phyloP scores from a whole-genome alignment of 1,284 basidiomycete species.

The Lignosus rhinocerotis region DNA sequence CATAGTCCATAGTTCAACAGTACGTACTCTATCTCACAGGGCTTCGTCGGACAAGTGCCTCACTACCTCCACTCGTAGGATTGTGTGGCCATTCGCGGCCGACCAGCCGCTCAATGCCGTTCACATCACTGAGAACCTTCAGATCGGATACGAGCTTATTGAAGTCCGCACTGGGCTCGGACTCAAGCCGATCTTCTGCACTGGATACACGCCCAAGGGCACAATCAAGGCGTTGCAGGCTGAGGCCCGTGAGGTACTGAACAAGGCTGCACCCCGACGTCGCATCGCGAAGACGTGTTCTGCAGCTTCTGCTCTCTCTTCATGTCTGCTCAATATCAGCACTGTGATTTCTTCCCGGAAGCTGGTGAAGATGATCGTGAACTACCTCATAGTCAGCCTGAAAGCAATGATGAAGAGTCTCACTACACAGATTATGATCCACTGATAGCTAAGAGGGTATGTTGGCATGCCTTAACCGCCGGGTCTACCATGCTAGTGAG shows the following conservation, averaged over 20 bases:
- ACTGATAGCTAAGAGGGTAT: constrained; percentile 34
- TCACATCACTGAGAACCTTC: constrained; percentile 20
- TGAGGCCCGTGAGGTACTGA: constrained; percentile 21
- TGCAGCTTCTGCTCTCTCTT: too few species aligned
- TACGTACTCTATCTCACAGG: neutral
- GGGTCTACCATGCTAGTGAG: constrained; percentile 25
- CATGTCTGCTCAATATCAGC: too few species aligned
- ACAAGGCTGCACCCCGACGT: too few species aligned
- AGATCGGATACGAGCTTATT: constrained; percentile 31
- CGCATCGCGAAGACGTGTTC: too few species aligned
- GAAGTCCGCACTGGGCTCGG: constrained; percentile 28
- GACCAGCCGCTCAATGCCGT: constrained; percentile 31
- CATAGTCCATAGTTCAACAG: too few species aligned
- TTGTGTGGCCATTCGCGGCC: constrained; percentile 27
- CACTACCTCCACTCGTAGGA: neutral
- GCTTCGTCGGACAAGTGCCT: neutral
- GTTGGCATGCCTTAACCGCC: constrained; percentile 31
- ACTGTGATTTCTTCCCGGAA: too few species aligned
- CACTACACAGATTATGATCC: too few species aligned
- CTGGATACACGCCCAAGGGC: constrained; percentile 20
- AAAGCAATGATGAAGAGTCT: too few species aligned
- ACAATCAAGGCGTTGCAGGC: constrained; percentile 25
- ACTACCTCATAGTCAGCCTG: neutral
- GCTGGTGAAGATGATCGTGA: too few species aligned
- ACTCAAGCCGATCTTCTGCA: constrained; percentile 22